A percentile compares a stretch with the other conserved stretches of the same genome.
Conservation (phyloP, 2,329 filamentous ascomycete genomes). For the Fusarium newnesense region DNA sequence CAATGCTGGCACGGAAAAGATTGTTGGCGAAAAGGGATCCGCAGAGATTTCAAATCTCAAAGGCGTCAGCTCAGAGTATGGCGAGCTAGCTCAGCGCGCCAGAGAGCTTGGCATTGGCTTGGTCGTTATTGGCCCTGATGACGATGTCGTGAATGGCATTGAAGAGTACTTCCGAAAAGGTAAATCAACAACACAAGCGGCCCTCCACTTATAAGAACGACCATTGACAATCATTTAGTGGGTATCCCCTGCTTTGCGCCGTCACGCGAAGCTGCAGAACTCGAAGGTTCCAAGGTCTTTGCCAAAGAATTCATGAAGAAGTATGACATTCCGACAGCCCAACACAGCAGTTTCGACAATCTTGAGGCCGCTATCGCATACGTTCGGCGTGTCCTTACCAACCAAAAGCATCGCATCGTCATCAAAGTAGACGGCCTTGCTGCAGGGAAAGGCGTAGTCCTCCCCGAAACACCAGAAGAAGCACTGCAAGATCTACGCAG, state of each 20-base stretch:
- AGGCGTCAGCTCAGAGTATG: slow-evolving; percentile 64
- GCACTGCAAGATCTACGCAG: slow-evolving; percentile 70
- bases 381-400: slow-evolving; percentile 60
- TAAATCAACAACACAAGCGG: no score
- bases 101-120: slow-evolving; percentile 71
- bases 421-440: slow-evolving; percentile 82
- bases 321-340: slow-evolving; percentile 77
- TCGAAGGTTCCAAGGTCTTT: slow-evolving; percentile 84
- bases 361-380: slow-evolving; percentile 70
- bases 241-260: slow-evolving; percentile 76
- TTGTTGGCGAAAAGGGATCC: no score
- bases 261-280: slow-evolving; percentile 72
- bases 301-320: slow-evolving; percentile 83
- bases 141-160: slow-evolving; percentile 79
- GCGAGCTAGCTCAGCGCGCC: slow-evolving; percentile 69
- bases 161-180: slow-evolving; percentile 67
- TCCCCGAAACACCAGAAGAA: slow-evolving; percentile 61
- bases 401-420: slow-evolving; percentile 65
- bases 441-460: slow-evolving; percentile 73
- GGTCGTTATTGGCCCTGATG: slow-evolving; percentile 79
- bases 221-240: slow-evolving; percentile 40
- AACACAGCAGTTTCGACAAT: slow-evolving; percentile 74
- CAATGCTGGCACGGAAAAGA: slow-evolving; percentile 71
- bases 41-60: no score
- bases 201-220: no score